A percentile compares a stretch with the other conserved stretches of the same genome.
These are phyloP conservation scores for Parastagonospora nodorum DNA, from an alignment of 2,329 filamentous ascomycete genomes.

Conservation along the genomic window DNA sequence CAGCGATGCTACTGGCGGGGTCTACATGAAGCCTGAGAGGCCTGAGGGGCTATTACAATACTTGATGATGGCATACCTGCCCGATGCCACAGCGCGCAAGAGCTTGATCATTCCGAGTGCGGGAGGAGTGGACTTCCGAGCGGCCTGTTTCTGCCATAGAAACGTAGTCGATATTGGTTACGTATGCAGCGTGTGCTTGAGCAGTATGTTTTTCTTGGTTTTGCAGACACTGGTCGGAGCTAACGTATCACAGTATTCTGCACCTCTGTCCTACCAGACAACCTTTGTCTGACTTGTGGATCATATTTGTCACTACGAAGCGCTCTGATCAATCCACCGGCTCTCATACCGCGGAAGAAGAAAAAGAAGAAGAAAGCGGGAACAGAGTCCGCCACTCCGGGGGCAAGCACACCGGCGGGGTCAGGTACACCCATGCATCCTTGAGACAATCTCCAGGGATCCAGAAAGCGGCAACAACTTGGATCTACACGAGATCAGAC, in stretches of 20 bases:
- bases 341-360: conserved; percentile 45
- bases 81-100: conserved; percentile 67
- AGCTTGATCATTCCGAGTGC: conserved; percentile 79
- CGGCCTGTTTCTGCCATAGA: conserved; percentile 97
- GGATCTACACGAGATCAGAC: background rate
- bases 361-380: conserved; percentile 46
- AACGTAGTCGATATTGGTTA: conserved; percentile 89
- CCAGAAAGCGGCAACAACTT: background rate
- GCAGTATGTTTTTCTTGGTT: conserved; percentile 58
- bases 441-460: conserved; percentile 15
- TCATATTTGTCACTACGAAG: conserved; percentile 45
- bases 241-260: conserved; percentile 42
- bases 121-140: conserved; percentile 90
- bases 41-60: conserved; percentile 78
- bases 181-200: conserved; percentile 94
- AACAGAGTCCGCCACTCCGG: conserved; percentile 42
- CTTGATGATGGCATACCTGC: conserved; percentile 91
- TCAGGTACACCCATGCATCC: conserved; percentile 41
- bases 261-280: conserved; percentile 36
- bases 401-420: conserved; percentile 37
- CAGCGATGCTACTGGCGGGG: conserved; percentile 71
- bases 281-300: conserved; percentile 46
- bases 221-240: background rate
- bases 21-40: conserved; percentile 65
- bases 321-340: conserved; percentile 39